Conservation (phyloP, 2,329 filamentous ascomycete species). For the Aspergillus ochraceus region DNA sequence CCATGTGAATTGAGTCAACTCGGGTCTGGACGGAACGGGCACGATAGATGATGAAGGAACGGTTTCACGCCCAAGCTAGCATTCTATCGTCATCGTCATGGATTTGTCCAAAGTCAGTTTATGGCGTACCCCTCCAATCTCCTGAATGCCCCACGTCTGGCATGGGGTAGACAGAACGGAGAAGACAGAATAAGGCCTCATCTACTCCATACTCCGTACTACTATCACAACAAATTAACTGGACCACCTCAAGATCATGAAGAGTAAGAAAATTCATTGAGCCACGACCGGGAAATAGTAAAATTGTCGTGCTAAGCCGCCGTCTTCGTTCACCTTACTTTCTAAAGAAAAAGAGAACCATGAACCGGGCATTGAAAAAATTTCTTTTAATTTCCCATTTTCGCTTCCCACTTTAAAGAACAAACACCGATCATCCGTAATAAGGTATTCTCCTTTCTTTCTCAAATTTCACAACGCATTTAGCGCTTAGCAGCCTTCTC, state of each 20-base stretch:
- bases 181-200: too few species aligned
- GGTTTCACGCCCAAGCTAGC: neutral
- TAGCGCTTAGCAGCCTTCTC: slow-evolving; percentile 59
- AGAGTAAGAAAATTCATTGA: slow-evolving; percentile 33
- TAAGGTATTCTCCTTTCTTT: slow-evolving; percentile 25
- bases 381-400: slow-evolving; percentile 24
- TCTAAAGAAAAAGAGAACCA: slow-evolving; percentile 7
- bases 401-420: slow-evolving; percentile 35
- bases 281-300: slow-evolving; percentile 24
- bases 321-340: slow-evolving; percentile 24
- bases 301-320: slow-evolving; percentile 25
- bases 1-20: neutral
- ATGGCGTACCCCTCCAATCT: neutral
- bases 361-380: slow-evolving; percentile 4
- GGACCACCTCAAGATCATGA: slow-evolving; percentile 20
- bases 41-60: too few species aligned
- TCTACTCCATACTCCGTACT: too few species aligned
- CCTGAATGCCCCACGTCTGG: neutral
- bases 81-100: neutral
- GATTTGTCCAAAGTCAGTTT: too few species aligned
- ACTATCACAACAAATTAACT: too few species aligned
- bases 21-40: too few species aligned
- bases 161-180: too few species aligned
- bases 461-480: slow-evolving; percentile 18
- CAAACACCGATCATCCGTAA: slow-evolving; percentile 38